Base-by-base conservation (phyloP, 768 basidiomycete genomes). In the Pleurotus pulmonarius region DNA sequence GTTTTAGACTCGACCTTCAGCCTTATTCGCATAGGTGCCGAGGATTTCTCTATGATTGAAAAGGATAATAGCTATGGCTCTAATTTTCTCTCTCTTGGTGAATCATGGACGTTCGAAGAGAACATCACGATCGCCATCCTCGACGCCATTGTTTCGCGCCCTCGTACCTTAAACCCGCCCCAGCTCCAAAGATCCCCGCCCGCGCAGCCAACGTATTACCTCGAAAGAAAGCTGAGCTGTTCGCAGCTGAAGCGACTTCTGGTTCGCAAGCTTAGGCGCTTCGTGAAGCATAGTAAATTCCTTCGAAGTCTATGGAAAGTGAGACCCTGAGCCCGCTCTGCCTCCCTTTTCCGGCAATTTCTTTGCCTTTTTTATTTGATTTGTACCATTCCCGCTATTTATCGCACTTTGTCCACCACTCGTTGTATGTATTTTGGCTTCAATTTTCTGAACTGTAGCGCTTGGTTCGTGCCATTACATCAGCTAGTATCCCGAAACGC, bases 91-190 rank as follows among this genome's bases (percentile, higher is more conserved):
- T 12, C 12, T 54, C 11, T 44, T 20, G 55, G 11, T 8, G 24
- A 15, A 41, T 39, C 26, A 3, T 64, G 62, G 64, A 53, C 62
- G 15, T 54, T 69, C 40, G 67, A 65, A 20, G 63, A 69, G 53
- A 57, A 57, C 34, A 47, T 69, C 25, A 61, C 61, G 2, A 63
- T 69, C 3, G 61, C 66, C 3, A 40, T 69, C 40, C 59, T 69
- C n/a, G 47, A 58, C 29, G 63, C 63, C 22, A 57, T 63, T 11
- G 20, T 18, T 24, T 15, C 18, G 16, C 24, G 16, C 6, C 29
- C 29, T 34, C 9, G 11, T 34, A 34, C 4, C 29, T 20, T 20
- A 20, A 34, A 34, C 11, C 1, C 29, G 2, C 29, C 2, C 29
- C 9, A 34, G 11, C 29, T 4, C 9, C 2, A 8, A 8, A 34